Evolutionary conservation across 768 basidiomycete species (phyloP).

Genomic region (Kondoa malvinella): DNA sequence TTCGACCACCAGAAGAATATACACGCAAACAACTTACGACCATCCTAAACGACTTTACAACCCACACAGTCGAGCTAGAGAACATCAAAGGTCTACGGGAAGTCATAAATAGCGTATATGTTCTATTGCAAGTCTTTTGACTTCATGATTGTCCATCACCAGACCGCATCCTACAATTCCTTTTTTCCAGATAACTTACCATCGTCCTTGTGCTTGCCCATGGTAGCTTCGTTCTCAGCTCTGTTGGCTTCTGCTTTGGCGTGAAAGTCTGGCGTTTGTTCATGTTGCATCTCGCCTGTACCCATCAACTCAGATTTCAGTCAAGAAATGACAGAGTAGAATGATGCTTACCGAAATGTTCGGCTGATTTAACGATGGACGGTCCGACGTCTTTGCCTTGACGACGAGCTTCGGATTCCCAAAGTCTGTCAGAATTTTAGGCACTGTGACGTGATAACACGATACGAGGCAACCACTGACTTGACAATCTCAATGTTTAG

Average conservation of each 20-base stretch:
- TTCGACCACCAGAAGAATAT: background rate
- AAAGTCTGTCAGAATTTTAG: background rate
- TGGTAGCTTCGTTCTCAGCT: background rate
- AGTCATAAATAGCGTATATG: background rate
- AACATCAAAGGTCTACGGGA: background rate
- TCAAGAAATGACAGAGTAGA: no score
- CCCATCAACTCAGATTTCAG: no score
- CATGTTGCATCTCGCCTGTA: background rate
- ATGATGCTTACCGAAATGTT: background rate
- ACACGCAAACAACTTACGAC: background rate
- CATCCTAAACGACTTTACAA: background rate
- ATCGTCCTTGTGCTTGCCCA: background rate
- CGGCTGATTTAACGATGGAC: background rate
- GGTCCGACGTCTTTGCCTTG: background rate
- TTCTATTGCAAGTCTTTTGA: background rate
- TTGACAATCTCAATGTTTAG: background rate
- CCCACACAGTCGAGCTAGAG: background rate
- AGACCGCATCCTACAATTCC: background rate
- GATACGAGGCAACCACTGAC: background rate
- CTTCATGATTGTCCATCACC: background rate
- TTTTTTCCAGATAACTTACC: background rate
- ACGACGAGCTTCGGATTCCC: background rate
- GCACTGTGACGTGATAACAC: background rate
- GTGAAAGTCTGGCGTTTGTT: background rate
- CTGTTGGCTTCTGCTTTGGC: background rate